phyloP scores from a whole-genome alignment of 129 eudicot species.

The Helianthus tuberosus region DNA sequence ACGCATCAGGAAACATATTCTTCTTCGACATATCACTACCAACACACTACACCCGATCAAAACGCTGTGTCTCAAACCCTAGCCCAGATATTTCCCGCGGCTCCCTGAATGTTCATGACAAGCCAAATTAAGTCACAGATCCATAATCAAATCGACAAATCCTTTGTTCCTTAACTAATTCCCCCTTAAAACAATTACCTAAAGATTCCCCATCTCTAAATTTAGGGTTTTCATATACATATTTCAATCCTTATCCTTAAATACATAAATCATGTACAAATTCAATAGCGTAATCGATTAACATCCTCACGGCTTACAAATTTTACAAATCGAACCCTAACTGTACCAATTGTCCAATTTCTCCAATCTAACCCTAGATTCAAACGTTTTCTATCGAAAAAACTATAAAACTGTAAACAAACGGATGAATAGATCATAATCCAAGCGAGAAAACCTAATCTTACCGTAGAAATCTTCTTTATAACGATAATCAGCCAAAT shows the following conservation, averaged over 20 bases:
- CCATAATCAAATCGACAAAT: slow-evolving; percentile 13
- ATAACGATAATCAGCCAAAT: neutral
- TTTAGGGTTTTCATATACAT: slow-evolving; percentile 27
- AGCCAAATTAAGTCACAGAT: slow-evolving; percentile 27
- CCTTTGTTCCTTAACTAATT: neutral
- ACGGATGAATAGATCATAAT: slow-evolving; percentile 1
- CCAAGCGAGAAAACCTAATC: slow-evolving; percentile 23
- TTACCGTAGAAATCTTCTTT: slow-evolving; percentile 24
- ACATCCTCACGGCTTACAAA: slow-evolving; percentile 5
- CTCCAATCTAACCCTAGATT: neutral
- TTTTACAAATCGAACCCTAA: slow-evolving; percentile 15
- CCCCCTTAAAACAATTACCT: neutral
- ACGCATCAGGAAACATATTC: slow-evolving; percentile 53
- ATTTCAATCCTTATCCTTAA: slow-evolving; percentile 1
- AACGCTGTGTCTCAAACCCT: slow-evolving; percentile 21
- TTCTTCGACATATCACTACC: slow-evolving; percentile 53
- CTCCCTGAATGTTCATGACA: slow-evolving; percentile 35
- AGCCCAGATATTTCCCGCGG: slow-evolving; percentile 12
- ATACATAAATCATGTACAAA: slow-evolving; percentile 18
- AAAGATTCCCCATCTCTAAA: neutral
- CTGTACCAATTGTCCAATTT: slow-evolving; percentile 21
- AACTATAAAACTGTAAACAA: neutral
- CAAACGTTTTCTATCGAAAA: neutral
- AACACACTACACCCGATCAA: slow-evolving; percentile 11
- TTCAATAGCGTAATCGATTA: slow-evolving; percentile 7